phyloP scores from a whole-genome alignment of 257 asterid genomes.

The Echites panduratus region DNA sequence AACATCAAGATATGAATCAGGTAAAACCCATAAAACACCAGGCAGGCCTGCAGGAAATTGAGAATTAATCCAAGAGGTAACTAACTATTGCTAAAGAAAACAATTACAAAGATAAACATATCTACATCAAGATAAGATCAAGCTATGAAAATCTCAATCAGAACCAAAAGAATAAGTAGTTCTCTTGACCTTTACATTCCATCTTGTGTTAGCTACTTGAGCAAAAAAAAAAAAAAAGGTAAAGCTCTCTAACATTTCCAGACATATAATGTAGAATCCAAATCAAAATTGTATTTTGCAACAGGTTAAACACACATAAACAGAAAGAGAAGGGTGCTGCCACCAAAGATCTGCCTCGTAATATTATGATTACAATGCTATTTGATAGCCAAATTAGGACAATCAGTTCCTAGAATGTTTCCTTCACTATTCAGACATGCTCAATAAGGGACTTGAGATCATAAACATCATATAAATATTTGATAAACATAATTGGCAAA shows the following conservation, averaged over 20 bases:
- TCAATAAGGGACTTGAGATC: background rate
- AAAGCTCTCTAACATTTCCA: background rate
- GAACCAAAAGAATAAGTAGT: background rate
- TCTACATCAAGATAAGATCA: background rate
- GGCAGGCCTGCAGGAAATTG: conserved; percentile 41
- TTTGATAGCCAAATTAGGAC: background rate
- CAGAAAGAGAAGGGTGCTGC: background rate
- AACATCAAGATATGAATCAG: conserved; percentile 85
- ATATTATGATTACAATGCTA: background rate
- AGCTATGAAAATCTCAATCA: background rate
- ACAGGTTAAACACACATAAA: background rate
- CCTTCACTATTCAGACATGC: background rate
- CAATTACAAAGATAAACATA: background rate
- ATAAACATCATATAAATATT: background rate
- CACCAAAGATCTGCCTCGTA: background rate
- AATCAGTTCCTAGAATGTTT: background rate
- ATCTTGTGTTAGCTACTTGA: background rate
- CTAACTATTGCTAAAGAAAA: background rate
- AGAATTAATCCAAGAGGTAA: conserved; percentile 13
- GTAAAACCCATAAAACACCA: conserved; percentile 80
- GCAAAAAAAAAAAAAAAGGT: background rate
- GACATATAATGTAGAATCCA: background rate
- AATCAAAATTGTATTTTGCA: background rate
- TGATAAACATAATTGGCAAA: background rate
- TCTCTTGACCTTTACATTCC: background rate